These are phyloP conservation scores for Podospora sp. DNA, from an alignment of 495 filamentous ascomycete genomes.

Conservation along the genomic window DNA sequence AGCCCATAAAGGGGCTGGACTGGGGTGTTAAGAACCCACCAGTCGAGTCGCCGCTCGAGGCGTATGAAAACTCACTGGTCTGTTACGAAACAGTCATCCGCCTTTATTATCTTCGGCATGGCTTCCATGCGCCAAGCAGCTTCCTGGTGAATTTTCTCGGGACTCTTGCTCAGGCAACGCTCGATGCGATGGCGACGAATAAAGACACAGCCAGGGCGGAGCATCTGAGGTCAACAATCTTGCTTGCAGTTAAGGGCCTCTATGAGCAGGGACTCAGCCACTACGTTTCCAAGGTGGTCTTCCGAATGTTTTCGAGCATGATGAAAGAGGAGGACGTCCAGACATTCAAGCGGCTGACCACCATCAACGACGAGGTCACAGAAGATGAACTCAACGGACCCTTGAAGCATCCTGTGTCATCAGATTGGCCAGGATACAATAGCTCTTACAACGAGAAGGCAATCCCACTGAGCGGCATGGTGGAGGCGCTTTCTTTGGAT, in stretches of 20 bases:
- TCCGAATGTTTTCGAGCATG: constrained; percentile 26
- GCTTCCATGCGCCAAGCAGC: constrained; percentile 39
- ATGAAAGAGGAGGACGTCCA: constrained; percentile 32
- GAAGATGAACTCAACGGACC: constrained; percentile 24
- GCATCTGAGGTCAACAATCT: constrained; percentile 34
- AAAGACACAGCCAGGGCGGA: constrained; percentile 25
- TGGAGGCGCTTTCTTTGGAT: constrained; percentile 26
- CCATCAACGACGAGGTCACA: constrained; percentile 24
- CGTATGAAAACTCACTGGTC: constrained; percentile 31
- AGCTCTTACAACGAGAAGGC: constrained; percentile 18
- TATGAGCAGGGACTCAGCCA: constrained; percentile 38
- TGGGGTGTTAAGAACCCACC: constrained; percentile 15
- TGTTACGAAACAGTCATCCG: constrained; percentile 41
- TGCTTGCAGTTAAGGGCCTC: constrained; percentile 42
- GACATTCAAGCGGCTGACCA: constrained; percentile 27
- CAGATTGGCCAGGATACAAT: constrained; percentile 32
- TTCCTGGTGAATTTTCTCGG: constrained; percentile 41
- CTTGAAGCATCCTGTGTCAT: constrained; percentile 29
- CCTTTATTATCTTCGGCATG: constrained; percentile 47
- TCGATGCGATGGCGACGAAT: constrained; percentile 30
- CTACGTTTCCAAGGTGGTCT: constrained; percentile 32
- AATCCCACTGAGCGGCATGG: constrained; percentile 19
- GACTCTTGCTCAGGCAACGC: constrained; percentile 33
- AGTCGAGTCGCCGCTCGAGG: constrained; percentile 23
- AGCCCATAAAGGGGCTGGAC: constrained; percentile 26